These are phyloP conservation scores for Apiotrichum akiyoshidainum DNA, from an alignment of 1,284 basidiomycete genomes.

Conservation along the genomic window DNA sequence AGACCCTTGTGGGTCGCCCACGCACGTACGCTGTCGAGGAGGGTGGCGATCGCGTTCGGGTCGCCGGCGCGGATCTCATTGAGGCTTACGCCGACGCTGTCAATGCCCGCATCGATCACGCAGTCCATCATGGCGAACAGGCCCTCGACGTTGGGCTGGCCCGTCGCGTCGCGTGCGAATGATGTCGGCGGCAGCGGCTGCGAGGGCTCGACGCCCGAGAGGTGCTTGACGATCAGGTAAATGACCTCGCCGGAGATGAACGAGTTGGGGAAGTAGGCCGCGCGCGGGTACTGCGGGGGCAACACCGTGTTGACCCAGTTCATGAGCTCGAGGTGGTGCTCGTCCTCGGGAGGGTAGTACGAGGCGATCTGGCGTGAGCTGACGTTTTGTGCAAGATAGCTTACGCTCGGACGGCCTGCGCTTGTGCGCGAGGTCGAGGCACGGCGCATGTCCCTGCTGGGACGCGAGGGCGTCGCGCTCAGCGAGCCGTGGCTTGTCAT, in stretches of 20 bases:
- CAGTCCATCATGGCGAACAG: slow-evolving; percentile 85
- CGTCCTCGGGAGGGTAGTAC: slow-evolving; percentile 27
- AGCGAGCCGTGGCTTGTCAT: slow-evolving; percentile 16
- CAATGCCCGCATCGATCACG: slow-evolving; percentile 79
- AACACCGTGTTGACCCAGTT: slow-evolving; percentile 83
- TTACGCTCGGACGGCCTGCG: slow-evolving; percentile 6
- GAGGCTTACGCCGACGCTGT: slow-evolving; percentile 81
- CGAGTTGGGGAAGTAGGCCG: slow-evolving; percentile 55
- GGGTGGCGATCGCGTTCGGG: slow-evolving; percentile 69
- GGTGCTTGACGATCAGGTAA: slow-evolving; percentile 49
- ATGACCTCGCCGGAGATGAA: slow-evolving; percentile 52
- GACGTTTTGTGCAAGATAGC: background rate
- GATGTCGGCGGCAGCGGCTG: slow-evolving; percentile 41
- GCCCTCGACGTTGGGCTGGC: slow-evolving; percentile 67
- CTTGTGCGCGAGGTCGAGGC: slow-evolving; percentile 28
- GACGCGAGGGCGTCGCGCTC: slow-evolving; percentile 30
- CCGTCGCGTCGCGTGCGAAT: slow-evolving; percentile 38
- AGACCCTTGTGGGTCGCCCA: slow-evolving; percentile 23
- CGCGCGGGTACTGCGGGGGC: slow-evolving; percentile 62
- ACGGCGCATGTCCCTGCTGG: slow-evolving; percentile 44
- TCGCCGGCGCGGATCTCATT: slow-evolving; percentile 81
- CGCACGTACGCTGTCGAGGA: slow-evolving; percentile 63
- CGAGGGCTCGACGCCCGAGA: slow-evolving; percentile 40
- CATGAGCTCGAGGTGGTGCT: slow-evolving; percentile 58
- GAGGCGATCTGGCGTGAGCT: slow-evolving; percentile 21